phyloP scores from a whole-genome alignment of 1,139 yeast species.

The Lodderomyces oxycetoniae region DNA sequence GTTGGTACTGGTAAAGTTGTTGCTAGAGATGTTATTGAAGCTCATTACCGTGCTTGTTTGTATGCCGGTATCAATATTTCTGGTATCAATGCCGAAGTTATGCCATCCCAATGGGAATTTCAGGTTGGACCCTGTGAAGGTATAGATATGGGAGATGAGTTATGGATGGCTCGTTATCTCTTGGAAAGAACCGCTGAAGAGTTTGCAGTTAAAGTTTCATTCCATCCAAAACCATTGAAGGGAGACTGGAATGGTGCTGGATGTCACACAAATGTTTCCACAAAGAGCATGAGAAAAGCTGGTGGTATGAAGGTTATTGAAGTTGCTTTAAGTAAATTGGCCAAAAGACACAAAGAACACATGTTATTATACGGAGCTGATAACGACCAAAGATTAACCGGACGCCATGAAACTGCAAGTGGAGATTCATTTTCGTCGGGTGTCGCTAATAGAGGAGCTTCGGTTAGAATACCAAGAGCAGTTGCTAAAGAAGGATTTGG shows the following conservation, averaged over 20 bases:
- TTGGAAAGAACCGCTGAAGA: conserved; percentile 96
- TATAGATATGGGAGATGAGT: conserved; percentile 93
- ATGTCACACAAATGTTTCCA: conserved; percentile 97
- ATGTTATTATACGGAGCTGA: conserved; percentile 92
- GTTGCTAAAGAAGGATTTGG: conserved; percentile 98
- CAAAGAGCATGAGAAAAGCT: conserved; percentile 81
- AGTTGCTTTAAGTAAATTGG: conserved; percentile 85
- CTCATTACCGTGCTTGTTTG: conserved; percentile 97
- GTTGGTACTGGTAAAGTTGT: conserved; percentile 98
- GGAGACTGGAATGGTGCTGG: conserved; percentile 99
- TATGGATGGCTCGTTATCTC: conserved; percentile 93
- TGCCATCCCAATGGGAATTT: conserved; percentile 99
- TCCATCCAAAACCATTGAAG: conserved; percentile 98
- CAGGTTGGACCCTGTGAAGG: conserved; percentile 99
- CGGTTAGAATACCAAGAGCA: conserved; percentile 96
- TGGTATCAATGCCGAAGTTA: conserved; percentile 98
- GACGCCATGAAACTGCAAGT: conserved; percentile 97
- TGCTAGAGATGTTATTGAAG: conserved; percentile 97
- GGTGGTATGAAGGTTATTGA: conserved; percentile 97
- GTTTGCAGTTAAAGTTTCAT: conserved; percentile 95
- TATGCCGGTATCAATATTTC: conserved; percentile 85
- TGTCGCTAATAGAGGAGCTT: conserved; percentile 99
- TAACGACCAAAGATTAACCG: conserved; percentile 92
- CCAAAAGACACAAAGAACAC: conserved; percentile 96
- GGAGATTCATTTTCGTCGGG: conserved; percentile 88